Evolutionary conservation across 345 rosid genomes (phyloP).

Genomic region (Brassica rapa): DNA sequence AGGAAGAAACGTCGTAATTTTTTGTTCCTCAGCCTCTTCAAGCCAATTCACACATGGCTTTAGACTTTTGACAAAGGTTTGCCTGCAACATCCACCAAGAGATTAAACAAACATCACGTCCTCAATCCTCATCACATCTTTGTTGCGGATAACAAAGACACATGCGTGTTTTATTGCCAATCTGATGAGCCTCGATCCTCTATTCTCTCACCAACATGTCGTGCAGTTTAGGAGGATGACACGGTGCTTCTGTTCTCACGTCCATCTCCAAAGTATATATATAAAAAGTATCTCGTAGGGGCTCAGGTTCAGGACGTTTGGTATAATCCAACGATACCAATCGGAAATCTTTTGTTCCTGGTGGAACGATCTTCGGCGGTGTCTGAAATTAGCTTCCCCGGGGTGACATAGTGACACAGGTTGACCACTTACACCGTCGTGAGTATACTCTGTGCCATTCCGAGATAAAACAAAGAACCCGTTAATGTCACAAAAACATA

Average conservation of each 20-base stretch:
- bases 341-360: background rate
- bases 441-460: background rate
- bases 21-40: constrained; percentile 99
- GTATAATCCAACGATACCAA: background rate
- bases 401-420: background rate
- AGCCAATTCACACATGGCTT: constrained; percentile 98
- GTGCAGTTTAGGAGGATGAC: background rate
- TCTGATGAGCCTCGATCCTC: background rate
- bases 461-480: background rate
- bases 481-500: background rate
- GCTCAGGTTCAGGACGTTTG: background rate
- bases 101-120: background rate
- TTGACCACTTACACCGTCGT: background rate
- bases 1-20: constrained; percentile 5
- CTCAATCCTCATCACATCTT: too few species aligned
- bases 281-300: background rate
- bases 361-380: background rate
- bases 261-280: background rate
- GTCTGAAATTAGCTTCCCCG: background rate
- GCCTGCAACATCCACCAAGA: constrained; percentile 47
- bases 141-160: too few species aligned
- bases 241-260: background rate
- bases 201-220: background rate
- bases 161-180: background rate
- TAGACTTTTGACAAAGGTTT: constrained; percentile 86